Conservation (phyloP, 345 rosid genomes). For the Citrus australasica region DNA sequence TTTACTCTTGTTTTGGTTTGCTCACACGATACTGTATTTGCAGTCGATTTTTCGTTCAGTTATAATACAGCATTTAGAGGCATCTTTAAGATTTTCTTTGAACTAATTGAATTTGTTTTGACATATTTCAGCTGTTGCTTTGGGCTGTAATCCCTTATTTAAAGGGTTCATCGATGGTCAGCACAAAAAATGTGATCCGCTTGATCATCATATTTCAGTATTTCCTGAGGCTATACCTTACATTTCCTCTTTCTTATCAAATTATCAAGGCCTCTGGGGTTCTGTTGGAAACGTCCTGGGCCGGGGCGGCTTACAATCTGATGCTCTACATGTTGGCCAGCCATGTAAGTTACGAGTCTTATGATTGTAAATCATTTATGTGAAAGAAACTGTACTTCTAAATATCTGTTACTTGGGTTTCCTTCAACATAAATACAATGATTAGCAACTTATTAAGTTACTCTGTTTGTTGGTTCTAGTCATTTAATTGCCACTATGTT, state of each 20-base stretch:
- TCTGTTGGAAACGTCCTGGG: slow-evolving; percentile 48
- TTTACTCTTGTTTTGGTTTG: background rate
- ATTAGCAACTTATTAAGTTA: background rate
- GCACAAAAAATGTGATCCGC: slow-evolving; percentile 27
- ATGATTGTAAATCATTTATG: background rate
- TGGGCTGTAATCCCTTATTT: slow-evolving; percentile 46
- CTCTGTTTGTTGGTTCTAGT: background rate
- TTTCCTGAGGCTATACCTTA: slow-evolving; percentile 47
- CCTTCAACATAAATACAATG: background rate
- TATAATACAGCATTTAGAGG: background rate
- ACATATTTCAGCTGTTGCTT: slow-evolving; percentile 38
- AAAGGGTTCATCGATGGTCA: slow-evolving; percentile 18
- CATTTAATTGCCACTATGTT: background rate
- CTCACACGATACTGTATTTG: background rate
- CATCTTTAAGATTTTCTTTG: background rate
- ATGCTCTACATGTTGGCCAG: slow-evolving; percentile 51
- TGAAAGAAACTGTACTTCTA: background rate
- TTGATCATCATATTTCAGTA: slow-evolving; percentile 44
- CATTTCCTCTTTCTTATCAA: slow-evolving; percentile 45
- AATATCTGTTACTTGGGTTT: background rate
- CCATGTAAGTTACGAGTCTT: slow-evolving; percentile 34
- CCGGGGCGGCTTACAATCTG: slow-evolving; percentile 51
- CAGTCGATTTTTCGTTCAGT: background rate
- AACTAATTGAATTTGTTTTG: background rate
- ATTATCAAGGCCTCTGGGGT: slow-evolving; percentile 44